Conservation (phyloP, 2,329 filamentous ascomycete species). For the Fonsecaea pugnacius region DNA sequence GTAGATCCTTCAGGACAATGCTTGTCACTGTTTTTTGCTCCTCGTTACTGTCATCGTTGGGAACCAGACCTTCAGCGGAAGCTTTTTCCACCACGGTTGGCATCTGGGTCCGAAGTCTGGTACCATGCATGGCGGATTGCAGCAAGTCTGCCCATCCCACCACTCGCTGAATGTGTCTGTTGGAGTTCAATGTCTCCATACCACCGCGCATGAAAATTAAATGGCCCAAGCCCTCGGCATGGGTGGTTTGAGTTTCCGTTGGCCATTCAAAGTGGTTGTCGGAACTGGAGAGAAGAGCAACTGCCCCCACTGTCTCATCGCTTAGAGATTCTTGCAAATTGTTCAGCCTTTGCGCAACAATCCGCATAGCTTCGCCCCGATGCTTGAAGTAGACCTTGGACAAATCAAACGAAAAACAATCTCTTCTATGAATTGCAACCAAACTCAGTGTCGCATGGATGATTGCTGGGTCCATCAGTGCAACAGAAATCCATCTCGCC, state of each 20-base stretch:
- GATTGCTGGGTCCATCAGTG: conserved; percentile 29
- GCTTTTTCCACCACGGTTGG: conserved; percentile 8
- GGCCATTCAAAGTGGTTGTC: conserved; percentile 31
- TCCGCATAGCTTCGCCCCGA: conserved; percentile 27
- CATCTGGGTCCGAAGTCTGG: conserved; percentile 17
- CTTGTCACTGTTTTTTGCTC: background rate
- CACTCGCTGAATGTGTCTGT: conserved; percentile 25
- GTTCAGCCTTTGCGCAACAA: conserved; percentile 18
- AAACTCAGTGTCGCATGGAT: conserved; percentile 28
- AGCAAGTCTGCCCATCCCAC: conserved; percentile 29
- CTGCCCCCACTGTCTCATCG: conserved; percentile 26
- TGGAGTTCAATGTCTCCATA: conserved; percentile 22
- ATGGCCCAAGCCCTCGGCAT: conserved; percentile 19
- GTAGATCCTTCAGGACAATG: conserved; percentile 17
- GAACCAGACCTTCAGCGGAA: conserved; percentile 2
- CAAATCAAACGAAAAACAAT: conserved; percentile 21
- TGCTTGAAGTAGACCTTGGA: conserved; percentile 28
- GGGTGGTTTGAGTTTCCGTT: conserved; percentile 12
- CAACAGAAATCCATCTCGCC: conserved; percentile 25
- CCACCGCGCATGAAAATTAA: conserved; percentile 25
- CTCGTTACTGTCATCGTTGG: background rate
- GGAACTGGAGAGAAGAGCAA: conserved; percentile 27
- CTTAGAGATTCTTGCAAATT: conserved; percentile 17
- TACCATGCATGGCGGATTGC: conserved; percentile 23
- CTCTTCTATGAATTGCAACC: conserved; percentile 29